phyloP scores from a whole-genome alignment of 129 eudicot species.

The Pulicaria dysenterica region DNA sequence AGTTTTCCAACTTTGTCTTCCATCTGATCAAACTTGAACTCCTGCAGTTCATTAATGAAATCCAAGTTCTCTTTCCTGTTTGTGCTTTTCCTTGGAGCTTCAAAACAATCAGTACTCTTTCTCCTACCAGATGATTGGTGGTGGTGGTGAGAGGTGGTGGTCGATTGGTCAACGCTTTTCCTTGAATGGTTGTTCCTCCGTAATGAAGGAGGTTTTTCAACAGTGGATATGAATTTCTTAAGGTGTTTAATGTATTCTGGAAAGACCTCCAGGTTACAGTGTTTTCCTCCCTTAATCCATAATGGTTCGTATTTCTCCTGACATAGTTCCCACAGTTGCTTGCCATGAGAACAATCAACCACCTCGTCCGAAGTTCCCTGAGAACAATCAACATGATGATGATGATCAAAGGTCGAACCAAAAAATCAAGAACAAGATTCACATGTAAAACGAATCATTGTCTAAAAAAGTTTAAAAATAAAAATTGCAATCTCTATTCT shows the following conservation, averaged over 20 bases:
- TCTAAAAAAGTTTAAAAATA: not conserved
- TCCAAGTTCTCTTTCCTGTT: slow-evolving; percentile 58
- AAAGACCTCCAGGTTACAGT: slow-evolving; percentile 74
- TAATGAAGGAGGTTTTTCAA: slow-evolving; percentile 64
- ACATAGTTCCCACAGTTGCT: slow-evolving; percentile 75
- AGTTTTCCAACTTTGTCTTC: slow-evolving; percentile 52
- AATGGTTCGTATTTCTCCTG: slow-evolving; percentile 80
- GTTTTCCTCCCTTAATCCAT: slow-evolving; percentile 90
- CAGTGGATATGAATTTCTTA: slow-evolving; percentile 61
- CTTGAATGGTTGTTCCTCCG: slow-evolving; percentile 50
- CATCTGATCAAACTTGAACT: slow-evolving; percentile 38
- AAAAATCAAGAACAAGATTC: not conserved
- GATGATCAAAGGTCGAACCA: slow-evolving; percentile 23
- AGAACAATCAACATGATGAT: not conserved
- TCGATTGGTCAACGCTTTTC: slow-evolving; percentile 60
- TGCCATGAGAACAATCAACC: slow-evolving; percentile 80
- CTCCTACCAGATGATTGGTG: slow-evolving; percentile 41
- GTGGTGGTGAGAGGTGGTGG: slow-evolving; percentile 33
- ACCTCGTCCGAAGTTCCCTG: slow-evolving; percentile 93
- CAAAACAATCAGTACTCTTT: slow-evolving; percentile 63
- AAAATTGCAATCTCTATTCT: no score
- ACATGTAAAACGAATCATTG: not conserved
- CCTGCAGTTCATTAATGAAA: slow-evolving; percentile 33
- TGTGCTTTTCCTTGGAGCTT: slow-evolving; percentile 66
- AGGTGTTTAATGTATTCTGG: slow-evolving; percentile 82